Evolutionary conservation across 148 eudicot species (phyloP).

Genomic region (Arbutus unedo): DNA sequence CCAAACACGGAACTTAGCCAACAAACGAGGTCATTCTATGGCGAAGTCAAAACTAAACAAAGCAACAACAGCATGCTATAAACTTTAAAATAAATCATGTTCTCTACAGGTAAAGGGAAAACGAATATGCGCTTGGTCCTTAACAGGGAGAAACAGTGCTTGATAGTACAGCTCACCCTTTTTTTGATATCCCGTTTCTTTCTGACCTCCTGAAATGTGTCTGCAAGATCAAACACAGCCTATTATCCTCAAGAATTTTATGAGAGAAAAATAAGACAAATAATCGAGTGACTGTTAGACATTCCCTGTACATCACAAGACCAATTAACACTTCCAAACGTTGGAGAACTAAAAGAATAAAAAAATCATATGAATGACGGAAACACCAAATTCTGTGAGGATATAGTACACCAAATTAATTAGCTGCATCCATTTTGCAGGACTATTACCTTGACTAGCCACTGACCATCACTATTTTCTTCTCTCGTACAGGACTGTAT

Average conservation of each 20-base stretch:
- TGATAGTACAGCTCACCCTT: conserved; percentile 25
- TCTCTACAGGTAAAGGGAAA: background rate
- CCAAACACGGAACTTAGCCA: background rate
- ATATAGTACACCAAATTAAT: background rate
- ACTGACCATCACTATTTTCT: background rate
- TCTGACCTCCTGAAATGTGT: conserved; percentile 47
- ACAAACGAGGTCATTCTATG: background rate
- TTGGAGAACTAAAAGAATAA: background rate
- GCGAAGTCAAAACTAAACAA: background rate
- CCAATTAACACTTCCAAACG: conserved; percentile 3
- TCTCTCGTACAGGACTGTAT: background rate
- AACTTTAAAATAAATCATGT: background rate
- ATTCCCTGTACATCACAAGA: background rate
- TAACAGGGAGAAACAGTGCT: background rate
- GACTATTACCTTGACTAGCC: background rate
- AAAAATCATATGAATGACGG: background rate
- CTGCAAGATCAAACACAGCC: conserved; percentile 23
- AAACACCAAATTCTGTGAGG: background rate
- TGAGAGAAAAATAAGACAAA: background rate
- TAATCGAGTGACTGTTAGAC: background rate
- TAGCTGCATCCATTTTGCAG: background rate
- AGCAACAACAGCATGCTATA: background rate
- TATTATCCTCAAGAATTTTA: conserved; percentile 5
- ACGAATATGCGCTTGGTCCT: background rate
- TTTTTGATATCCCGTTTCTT: conserved; percentile 42